These are phyloP conservation scores for Venturia nashicola DNA, from an alignment of 2,329 filamentous ascomycete species.

Conservation along the genomic window DNA sequence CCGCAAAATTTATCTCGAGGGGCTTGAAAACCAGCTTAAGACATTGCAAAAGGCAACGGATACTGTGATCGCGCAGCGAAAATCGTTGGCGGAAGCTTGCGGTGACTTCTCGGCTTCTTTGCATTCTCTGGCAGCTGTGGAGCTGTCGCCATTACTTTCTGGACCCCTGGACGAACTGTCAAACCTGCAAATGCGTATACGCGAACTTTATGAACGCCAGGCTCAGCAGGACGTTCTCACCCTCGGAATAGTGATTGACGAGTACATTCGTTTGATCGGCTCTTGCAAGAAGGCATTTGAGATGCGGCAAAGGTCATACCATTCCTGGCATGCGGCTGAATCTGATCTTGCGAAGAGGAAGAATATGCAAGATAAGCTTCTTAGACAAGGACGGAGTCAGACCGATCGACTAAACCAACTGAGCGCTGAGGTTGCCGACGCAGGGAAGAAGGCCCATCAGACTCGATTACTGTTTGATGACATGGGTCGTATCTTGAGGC, in stretches of 20 bases:
- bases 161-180: slow-evolving; percentile 83
- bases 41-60: slow-evolving; percentile 88
- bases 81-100: slow-evolving; percentile 84
- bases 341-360: slow-evolving; percentile 84
- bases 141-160: slow-evolving; percentile 79
- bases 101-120: slow-evolving; percentile 87
- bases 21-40: slow-evolving; percentile 82
- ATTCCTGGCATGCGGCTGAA: slow-evolving; percentile 87
- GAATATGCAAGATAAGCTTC: slow-evolving; percentile 80
- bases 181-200: slow-evolving; percentile 84
- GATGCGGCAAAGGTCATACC: slow-evolving; percentile 90
- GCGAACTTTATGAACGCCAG: slow-evolving; percentile 90
- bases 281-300: slow-evolving; percentile 88
- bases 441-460: slow-evolving; percentile 85
- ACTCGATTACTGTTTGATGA: slow-evolving; percentile 86
- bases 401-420: slow-evolving; percentile 91
- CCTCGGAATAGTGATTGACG: slow-evolving; percentile 92
- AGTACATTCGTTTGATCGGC: slow-evolving; percentile 92
- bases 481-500: slow-evolving; percentile 87
- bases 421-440: slow-evolving; percentile 85
- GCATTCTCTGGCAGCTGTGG: slow-evolving; percentile 84
- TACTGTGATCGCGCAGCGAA: slow-evolving; percentile 80
- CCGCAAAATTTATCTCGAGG: slow-evolving; percentile 85
- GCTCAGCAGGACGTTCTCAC: slow-evolving; percentile 95
- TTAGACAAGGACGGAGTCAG: slow-evolving; percentile 87